phyloP scores from a whole-genome alignment of 2,329 filamentous ascomycete species.

The Xylariaceae sp. region DNA sequence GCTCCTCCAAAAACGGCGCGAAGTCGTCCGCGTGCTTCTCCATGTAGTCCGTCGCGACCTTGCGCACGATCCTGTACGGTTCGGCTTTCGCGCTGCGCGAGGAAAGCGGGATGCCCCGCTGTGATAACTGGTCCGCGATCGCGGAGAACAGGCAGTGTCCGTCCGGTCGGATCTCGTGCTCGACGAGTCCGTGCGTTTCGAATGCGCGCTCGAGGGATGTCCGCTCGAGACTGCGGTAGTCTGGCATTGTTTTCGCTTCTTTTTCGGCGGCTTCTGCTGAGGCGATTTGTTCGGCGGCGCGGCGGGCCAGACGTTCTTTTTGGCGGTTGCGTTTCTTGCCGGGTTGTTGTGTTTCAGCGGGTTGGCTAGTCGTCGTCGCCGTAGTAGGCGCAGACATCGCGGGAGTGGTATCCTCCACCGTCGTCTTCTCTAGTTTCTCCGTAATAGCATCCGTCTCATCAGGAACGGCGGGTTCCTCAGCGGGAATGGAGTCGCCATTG shows the following conservation, averaged over 20 bases:
- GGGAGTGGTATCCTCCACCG: not conserved
- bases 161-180: constrained; percentile 80
- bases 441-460: constrained; percentile 12
- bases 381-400: too few species aligned
- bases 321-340: constrained; percentile 79
- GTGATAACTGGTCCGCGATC: constrained; percentile 73
- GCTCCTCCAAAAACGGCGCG: constrained; percentile 78
- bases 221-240: constrained; percentile 66
- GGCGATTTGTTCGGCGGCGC: constrained; percentile 77
- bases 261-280: constrained; percentile 60
- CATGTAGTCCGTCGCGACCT: constrained; percentile 74
- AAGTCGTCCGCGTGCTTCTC: constrained; percentile 70
- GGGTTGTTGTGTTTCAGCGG: too few species aligned
- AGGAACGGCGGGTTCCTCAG: not conserved
- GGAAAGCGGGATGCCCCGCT: constrained; percentile 43
- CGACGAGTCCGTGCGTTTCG: constrained; percentile 55
- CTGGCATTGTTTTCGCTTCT: constrained; percentile 70
- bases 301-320: constrained; percentile 83
- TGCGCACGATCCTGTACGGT: constrained; percentile 62
- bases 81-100: constrained; percentile 6
- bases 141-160: constrained; percentile 94
- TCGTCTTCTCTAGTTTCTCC: constrained; percentile 20
- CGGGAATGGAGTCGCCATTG: too few species aligned
- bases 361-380: too few species aligned
- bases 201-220: constrained; percentile 66